phyloP scores from a whole-genome alignment of 2,329 filamentous ascomycete genomes.

The Myriosclerotinia curreyana region DNA sequence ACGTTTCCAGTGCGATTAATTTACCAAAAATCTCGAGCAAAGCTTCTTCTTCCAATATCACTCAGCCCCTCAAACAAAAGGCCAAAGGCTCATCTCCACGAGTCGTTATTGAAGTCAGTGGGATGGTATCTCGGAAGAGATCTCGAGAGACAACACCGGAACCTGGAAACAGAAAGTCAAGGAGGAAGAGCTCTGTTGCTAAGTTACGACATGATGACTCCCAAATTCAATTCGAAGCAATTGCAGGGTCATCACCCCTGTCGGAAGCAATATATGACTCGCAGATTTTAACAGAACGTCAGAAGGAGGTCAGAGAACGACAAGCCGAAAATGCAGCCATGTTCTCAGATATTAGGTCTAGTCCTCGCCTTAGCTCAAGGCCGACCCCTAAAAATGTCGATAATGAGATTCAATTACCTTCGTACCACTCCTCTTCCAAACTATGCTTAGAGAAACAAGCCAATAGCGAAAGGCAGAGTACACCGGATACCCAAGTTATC shows the following conservation, averaged over 20 bases:
- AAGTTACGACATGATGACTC: slow-evolving; percentile 75
- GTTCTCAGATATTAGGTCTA: slow-evolving; percentile 66
- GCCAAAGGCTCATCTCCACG: slow-evolving; percentile 27
- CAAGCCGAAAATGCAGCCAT: slow-evolving; percentile 58
- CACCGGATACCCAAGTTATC: slow-evolving; percentile 30
- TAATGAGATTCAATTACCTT: slow-evolving; percentile 33
- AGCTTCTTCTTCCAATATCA: neutral
- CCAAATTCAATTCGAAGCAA: slow-evolving; percentile 72
- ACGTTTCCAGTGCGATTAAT: slow-evolving; percentile 4
- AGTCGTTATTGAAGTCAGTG: slow-evolving; percentile 28
- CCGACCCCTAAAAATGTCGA: slow-evolving; percentile 28
- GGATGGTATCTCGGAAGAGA: slow-evolving; percentile 27
- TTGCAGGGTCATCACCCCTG: slow-evolving; percentile 60
- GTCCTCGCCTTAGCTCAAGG: slow-evolving; percentile 39
- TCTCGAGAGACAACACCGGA: slow-evolving; percentile 38
- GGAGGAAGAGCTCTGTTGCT: slow-evolving; percentile 43
- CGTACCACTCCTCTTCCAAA: slow-evolving; percentile 30
- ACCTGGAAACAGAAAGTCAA: slow-evolving; percentile 39
- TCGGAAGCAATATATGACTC: slow-evolving; percentile 55
- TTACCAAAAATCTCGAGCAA: slow-evolving; percentile 16
- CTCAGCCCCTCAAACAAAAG: neutral
- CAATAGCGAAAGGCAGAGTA: slow-evolving; percentile 28
- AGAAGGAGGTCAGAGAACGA: slow-evolving; percentile 72
- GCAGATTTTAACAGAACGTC: slow-evolving; percentile 73
- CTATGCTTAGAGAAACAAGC: slow-evolving; percentile 21